These are phyloP conservation scores for Coleophoma cylindrospora DNA, from an alignment of 2,329 filamentous ascomycete species.

Conservation along the genomic window DNA sequence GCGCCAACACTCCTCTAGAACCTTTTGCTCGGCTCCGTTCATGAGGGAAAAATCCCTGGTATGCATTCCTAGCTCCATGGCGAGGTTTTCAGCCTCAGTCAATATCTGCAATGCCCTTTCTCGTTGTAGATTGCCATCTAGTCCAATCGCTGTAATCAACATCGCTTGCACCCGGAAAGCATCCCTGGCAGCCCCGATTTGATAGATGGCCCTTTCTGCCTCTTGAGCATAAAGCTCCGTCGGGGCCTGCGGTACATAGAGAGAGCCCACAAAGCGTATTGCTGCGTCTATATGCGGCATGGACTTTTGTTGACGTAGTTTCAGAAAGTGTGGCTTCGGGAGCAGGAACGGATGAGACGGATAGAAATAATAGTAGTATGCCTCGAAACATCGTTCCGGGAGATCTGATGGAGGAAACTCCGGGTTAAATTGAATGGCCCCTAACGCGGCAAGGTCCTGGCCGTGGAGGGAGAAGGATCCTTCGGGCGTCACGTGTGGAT, in stretches of 20 bases:
- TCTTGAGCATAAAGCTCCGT: constrained; percentile 14
- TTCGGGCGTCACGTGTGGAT: constrained; percentile 12
- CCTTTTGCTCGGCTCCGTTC: constrained; percentile 57
- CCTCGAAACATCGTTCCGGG: constrained; percentile 22
- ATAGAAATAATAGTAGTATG: constrained; percentile 41
- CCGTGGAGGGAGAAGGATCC: constrained; percentile 13
- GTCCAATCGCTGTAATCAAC: constrained; percentile 68
- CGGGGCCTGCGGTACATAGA: constrained; percentile 20
- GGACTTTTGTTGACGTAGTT: constrained; percentile 40
- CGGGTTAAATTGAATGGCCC: constrained; percentile 9
- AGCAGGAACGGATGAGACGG: constrained; percentile 53
- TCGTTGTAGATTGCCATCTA: constrained; percentile 73
- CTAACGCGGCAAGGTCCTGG: constrained; percentile 6
- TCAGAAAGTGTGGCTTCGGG: constrained; percentile 45
- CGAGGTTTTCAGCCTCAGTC: constrained; percentile 61
- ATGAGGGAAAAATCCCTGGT: constrained; percentile 59
- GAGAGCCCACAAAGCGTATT: constrained; percentile 23
- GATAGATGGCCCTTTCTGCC: constrained; percentile 16
- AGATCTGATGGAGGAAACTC: constrained; percentile 29
- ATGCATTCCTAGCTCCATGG: constrained; percentile 73
- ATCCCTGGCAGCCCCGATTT: constrained; percentile 19
- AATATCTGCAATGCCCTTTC: constrained; percentile 65
- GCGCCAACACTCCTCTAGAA: constrained; percentile 78
- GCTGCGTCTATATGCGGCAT: constrained; percentile 19
- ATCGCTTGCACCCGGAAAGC: constrained; percentile 69